A percentile compares a stretch with the other conserved stretches of the same genome.
These are phyloP conservation scores for Shiraia sp. DNA, from an alignment of 2,329 filamentous ascomycete genomes.

Conservation along the genomic window DNA sequence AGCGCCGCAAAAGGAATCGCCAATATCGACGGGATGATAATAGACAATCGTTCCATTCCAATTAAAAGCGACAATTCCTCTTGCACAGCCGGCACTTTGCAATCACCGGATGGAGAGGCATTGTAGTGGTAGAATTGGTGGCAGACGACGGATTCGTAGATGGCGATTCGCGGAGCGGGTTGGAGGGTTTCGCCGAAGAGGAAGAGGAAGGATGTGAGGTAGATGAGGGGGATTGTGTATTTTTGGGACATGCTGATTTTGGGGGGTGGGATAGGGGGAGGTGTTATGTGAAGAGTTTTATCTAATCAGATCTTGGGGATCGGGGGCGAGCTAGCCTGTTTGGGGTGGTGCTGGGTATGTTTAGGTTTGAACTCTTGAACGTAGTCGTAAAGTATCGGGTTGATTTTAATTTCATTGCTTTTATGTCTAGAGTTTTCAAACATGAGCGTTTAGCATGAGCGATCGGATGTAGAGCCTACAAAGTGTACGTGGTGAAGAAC, in stretches of 20 bases:
- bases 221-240: slow-evolving; percentile 16
- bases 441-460: no score
- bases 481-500: no score
- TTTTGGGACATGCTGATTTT: slow-evolving; percentile 1
- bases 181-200: slow-evolving; percentile 23
- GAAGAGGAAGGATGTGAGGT: slow-evolving; percentile 21
- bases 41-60: slow-evolving; percentile 19
- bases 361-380: no score
- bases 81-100: slow-evolving; percentile 20
- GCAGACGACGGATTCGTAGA: slow-evolving; percentile 23
- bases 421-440: no score
- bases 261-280: no score
- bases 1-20: slow-evolving; percentile 23
- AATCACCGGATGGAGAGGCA: slow-evolving; percentile 7
- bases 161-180: slow-evolving; percentile 21
- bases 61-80: slow-evolving; percentile 16
- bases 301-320: slow-evolving; percentile 1
- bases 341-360: no score
- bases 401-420: no score
- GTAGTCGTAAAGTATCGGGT: no score
- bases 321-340: background rate
- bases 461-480: no score
- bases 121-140: slow-evolving; percentile 9
- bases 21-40: slow-evolving; percentile 22
- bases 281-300: background rate